Conservation (phyloP, 768 basidiomycete species). For the Nevesoporus exiguus region DNA sequence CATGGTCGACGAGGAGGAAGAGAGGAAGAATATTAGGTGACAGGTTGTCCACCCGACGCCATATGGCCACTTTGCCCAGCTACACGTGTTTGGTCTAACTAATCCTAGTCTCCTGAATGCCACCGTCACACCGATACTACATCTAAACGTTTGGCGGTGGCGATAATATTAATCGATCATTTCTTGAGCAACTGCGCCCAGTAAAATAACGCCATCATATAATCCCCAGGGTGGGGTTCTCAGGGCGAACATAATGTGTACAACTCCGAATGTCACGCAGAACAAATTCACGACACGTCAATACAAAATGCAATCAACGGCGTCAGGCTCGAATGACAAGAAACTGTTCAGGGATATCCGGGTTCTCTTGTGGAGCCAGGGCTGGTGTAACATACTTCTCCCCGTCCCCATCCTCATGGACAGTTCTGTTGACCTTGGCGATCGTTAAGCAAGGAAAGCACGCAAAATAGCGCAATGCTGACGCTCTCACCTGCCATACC, state of each 20-base stretch:
- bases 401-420: slow-evolving; percentile 38
- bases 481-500: slow-evolving; percentile 61
- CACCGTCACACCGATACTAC: neutral
- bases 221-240: neutral
- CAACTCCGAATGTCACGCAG: neutral
- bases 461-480: neutral
- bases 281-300: slow-evolving; percentile 18
- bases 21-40: neutral
- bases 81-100: slow-evolving; percentile 33
- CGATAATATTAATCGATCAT: neutral
- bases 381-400: slow-evolving; percentile 34
- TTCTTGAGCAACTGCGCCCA: neutral
- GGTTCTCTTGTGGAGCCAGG: slow-evolving; percentile 55
- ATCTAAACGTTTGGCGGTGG: neutral
- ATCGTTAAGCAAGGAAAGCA: slow-evolving; percentile 1
- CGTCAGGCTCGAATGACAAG: slow-evolving; percentile 53
- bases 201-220: neutral
- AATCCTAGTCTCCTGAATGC: slow-evolving; percentile 1
- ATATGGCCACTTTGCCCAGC: slow-evolving; percentile 16
- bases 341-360: slow-evolving; percentile 70
- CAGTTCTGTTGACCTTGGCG: slow-evolving; percentile 44
- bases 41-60: neutral
- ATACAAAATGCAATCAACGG: no score
- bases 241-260: neutral
- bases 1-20: slow-evolving; percentile 20